Evolutionary conservation across 1,139 yeast species (phyloP).

Genomic region (Sugiyamaella xylanicola): DNA sequence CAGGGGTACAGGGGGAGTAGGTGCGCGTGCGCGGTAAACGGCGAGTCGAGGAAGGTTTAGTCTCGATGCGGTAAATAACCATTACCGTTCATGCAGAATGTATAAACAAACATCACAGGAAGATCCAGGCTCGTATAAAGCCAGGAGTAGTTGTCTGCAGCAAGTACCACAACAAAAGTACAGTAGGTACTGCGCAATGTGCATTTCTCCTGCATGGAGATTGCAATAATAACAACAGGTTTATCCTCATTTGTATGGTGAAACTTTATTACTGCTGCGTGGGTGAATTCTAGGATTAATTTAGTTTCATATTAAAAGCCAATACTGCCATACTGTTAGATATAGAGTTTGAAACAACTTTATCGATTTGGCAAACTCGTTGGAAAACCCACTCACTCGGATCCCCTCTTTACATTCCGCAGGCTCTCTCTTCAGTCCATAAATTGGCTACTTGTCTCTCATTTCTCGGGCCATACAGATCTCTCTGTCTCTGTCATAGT

Average conservation of each 20-base stretch:
- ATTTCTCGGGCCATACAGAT: not conserved
- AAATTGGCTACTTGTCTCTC: not conserved
- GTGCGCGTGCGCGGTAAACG: no score
- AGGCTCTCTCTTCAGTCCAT: not conserved
- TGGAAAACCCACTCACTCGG: not conserved
- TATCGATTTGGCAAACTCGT: not conserved
- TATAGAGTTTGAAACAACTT: not conserved
- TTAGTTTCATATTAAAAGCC: no score
- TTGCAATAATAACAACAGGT: not conserved
- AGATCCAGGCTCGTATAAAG: not conserved
- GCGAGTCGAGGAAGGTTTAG: not conserved
- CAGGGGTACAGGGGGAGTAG: not conserved
- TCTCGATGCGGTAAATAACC: not conserved
- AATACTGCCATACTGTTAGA: not conserved
- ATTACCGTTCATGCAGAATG: not conserved
- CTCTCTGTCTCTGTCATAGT: not conserved
- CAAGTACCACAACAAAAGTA: not conserved
- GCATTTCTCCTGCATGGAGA: not conserved
- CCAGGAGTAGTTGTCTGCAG: not conserved
- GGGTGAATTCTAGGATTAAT: not conserved
- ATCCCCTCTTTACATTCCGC: no score
- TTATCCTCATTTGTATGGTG: not conserved
- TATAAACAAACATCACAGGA: not conserved
- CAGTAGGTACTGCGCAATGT: not conserved
- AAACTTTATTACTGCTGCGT: not conserved